Percentiles rank a stretch among this genome's conserved stretches.
Conservation (phyloP, 768 basidiomycete species). For the Tephrocybe sp. region DNA sequence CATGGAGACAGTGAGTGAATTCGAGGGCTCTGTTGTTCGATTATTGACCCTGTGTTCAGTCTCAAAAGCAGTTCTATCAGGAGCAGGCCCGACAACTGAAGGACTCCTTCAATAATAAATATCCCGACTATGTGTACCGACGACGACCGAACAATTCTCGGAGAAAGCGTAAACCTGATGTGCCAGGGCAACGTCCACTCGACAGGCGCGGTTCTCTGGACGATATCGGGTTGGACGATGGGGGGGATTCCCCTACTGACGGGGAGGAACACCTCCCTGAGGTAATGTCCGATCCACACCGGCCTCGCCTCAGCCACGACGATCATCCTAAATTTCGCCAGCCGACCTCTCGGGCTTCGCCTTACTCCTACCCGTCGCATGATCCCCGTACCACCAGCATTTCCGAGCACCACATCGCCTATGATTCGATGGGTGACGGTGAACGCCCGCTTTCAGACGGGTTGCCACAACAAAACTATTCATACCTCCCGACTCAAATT, state of each 20-base stretch:
- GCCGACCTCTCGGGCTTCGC: constrained; percentile 24
- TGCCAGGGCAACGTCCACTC: constrained; percentile 22
- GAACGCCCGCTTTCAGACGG: constrained; percentile 6
- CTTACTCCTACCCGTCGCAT: constrained; percentile 12
- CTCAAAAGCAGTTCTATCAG: constrained; percentile 85
- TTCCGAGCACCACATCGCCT: constrained; percentile 7
- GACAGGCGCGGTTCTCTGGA: constrained; percentile 32
- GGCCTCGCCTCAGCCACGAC: constrained; percentile 28
- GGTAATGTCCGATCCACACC: constrained; percentile 20
- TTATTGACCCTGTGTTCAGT: constrained; percentile 36
- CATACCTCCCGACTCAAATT: constrained; percentile 9
- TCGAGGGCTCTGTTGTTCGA: neutral
- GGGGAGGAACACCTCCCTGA: constrained; percentile 30
- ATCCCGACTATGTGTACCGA: constrained; percentile 89
- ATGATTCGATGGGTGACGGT: neutral
- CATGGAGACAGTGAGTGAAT: constrained; percentile 65
- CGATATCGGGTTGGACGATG: constrained; percentile 31
- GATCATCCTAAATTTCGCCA: constrained; percentile 27
- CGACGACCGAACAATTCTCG: constrained; percentile 87
- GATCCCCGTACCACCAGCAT: constrained; percentile 3
- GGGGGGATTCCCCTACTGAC: constrained; percentile 37
- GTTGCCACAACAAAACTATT: constrained; percentile 1
- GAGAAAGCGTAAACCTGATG: constrained; percentile 47
- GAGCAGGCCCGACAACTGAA: constrained; percentile 86
- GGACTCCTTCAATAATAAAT: constrained; percentile 81